A percentile compares a stretch with the other conserved stretches of the same genome.
These are phyloP conservation scores for Microsporum ferrugineum DNA, from an alignment of 2,329 filamentous ascomycete species.

Conservation along the genomic window DNA sequence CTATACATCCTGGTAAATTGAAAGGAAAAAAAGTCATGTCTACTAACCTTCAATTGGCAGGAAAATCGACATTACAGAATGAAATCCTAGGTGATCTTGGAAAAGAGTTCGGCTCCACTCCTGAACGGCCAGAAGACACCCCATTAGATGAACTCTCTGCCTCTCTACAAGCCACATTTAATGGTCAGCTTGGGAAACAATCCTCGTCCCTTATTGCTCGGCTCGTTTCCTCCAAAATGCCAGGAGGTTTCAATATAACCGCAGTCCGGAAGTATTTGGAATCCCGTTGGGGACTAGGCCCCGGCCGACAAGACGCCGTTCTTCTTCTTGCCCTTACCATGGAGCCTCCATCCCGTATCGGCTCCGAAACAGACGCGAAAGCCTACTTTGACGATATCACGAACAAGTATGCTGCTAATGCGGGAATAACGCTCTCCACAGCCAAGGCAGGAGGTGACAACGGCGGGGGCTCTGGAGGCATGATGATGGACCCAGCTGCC, in stretches of 20 bases:
- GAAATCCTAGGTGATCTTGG: slow-evolving; percentile 95
- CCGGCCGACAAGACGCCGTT: slow-evolving; percentile 82
- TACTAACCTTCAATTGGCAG: slow-evolving; percentile 36
- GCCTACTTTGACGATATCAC: slow-evolving; percentile 77
- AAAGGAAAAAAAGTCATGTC: neutral
- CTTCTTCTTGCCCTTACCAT: slow-evolving; percentile 81
- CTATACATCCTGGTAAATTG: neutral
- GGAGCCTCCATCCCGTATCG: slow-evolving; percentile 80
- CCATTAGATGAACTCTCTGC: slow-evolving; percentile 91
- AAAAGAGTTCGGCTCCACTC: slow-evolving; percentile 96
- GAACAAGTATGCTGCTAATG: slow-evolving; percentile 76
- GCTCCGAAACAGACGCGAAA: slow-evolving; percentile 83
- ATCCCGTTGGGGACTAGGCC: slow-evolving; percentile 76
- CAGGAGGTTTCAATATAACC: slow-evolving; percentile 98
- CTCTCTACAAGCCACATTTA: slow-evolving; percentile 96
- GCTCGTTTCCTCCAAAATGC: slow-evolving; percentile 98
- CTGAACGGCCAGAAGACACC: slow-evolving; percentile 96
- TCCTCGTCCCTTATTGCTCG: slow-evolving; percentile 86
- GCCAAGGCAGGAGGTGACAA: slow-evolving; percentile 59
- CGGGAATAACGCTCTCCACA: slow-evolving; percentile 72
- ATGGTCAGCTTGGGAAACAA: slow-evolving; percentile 94
- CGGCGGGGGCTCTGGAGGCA: slow-evolving; percentile 61
- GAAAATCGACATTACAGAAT: slow-evolving; percentile 96
- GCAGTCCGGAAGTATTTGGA: slow-evolving; percentile 89
- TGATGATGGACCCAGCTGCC: slow-evolving; percentile 99